Percentiles rank a stretch among this genome's conserved stretches.
Evolutionary conservation across 305 asterid species (phyloP).

Genomic region (Andrographis paniculata): DNA sequence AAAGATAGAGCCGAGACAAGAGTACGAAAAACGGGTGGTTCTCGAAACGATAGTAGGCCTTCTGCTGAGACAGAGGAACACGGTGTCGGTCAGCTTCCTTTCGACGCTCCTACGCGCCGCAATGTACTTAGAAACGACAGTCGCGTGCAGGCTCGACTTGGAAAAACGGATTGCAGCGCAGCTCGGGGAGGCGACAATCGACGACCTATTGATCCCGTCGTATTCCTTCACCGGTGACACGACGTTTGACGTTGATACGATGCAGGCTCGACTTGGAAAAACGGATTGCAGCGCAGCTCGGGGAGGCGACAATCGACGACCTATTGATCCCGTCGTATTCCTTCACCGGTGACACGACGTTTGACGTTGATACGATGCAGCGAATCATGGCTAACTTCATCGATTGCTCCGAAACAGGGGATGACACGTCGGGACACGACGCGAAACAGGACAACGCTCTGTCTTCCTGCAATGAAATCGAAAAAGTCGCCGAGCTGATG

Average conservation of each 20-base stretch:
- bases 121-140: slow-evolving; percentile 64
- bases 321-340: slow-evolving; percentile 69
- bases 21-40: slow-evolving; percentile 73
- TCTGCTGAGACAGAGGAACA: slow-evolving; percentile 63
- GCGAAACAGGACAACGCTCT: slow-evolving; percentile 29
- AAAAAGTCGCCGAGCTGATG: slow-evolving; percentile 60
- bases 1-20: slow-evolving; percentile 58
- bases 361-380: slow-evolving; percentile 73
- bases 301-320: slow-evolving; percentile 79
- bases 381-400: slow-evolving; percentile 47
- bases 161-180: slow-evolving; percentile 74
- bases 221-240: slow-evolving; percentile 63
- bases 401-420: slow-evolving; percentile 49
- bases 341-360: slow-evolving; percentile 56
- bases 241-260: slow-evolving; percentile 65
- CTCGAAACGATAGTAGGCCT: slow-evolving; percentile 83
- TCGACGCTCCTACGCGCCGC: slow-evolving; percentile 92
- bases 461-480: slow-evolving; percentile 37
- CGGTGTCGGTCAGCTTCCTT: slow-evolving; percentile 75
- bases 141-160: slow-evolving; percentile 79
- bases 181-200: slow-evolving; percentile 74
- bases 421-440: slow-evolving; percentile 14
- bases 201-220: slow-evolving; percentile 74
- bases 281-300: slow-evolving; percentile 62
- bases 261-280: slow-evolving; percentile 82